A percentile compares a stretch with the other conserved stretches of the same genome.
Conservation (phyloP, 352 stramenopile species). For the Pythium volutum region DNA sequence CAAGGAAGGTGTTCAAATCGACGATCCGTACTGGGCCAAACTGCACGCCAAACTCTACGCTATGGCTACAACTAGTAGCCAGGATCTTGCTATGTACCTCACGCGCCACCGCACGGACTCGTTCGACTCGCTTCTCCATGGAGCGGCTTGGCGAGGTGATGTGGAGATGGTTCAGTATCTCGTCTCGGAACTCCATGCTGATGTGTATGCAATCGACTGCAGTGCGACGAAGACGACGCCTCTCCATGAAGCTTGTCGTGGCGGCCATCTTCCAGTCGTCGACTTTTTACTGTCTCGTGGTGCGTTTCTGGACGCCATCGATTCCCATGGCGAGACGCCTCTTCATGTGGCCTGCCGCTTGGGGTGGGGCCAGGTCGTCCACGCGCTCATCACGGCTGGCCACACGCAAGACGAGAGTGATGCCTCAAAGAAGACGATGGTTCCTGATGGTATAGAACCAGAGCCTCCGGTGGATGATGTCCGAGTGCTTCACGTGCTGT, state of each 20-base stretch:
- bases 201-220: conserved; percentile 53
- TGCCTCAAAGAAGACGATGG: background rate
- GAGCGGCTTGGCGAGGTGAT: conserved; percentile 43
- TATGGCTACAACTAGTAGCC: conserved; percentile 1
- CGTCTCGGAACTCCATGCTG: conserved; percentile 26
- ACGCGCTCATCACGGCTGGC: conserved; percentile 36
- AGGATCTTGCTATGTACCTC: conserved; percentile 2
- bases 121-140: conserved; percentile 55
- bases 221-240: conserved; percentile 39
- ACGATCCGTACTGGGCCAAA: conserved; percentile 16
- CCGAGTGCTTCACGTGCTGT: conserved; percentile 1
- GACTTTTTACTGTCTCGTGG: conserved; percentile 38
- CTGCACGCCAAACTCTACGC: conserved; percentile 5
- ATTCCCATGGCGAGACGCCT: conserved; percentile 47
- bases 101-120: conserved; percentile 1
- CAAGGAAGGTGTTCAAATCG: background rate
- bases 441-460: background rate
- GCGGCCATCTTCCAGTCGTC: conserved; percentile 35
- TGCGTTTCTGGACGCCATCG: conserved; percentile 33
- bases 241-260: conserved; percentile 57
- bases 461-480: background rate
- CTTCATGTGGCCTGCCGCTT: conserved; percentile 53
- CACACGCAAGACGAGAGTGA: conserved; percentile 18
- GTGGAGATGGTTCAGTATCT: conserved; percentile 19
- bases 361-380: conserved; percentile 39